A percentile compares a stretch with the other conserved stretches of the same genome.
These are phyloP conservation scores for Dryas alaskensis DNA, from an alignment of 306 rosid species.

Conservation along the genomic window DNA sequence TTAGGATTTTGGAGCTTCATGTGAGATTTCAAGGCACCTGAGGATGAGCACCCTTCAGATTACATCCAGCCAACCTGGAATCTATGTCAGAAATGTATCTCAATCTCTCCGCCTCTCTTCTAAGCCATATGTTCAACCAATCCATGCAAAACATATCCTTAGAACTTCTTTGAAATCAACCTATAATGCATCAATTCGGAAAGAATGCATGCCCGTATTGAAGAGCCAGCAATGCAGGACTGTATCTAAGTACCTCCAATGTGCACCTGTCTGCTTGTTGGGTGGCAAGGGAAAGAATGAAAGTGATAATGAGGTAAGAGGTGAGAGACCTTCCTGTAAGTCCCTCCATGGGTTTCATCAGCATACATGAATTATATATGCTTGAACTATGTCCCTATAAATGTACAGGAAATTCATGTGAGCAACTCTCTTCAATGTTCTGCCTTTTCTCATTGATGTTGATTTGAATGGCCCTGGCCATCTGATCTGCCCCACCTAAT, in stretches of 20 bases:
- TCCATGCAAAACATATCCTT: background rate
- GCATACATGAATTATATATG: background rate
- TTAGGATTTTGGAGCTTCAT: background rate
- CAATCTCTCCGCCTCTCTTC: background rate
- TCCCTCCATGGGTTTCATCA: background rate
- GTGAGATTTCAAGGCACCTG: background rate
- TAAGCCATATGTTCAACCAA: background rate
- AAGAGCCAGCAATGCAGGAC: background rate
- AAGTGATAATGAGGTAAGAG: slow-evolving; percentile 10
- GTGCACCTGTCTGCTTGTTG: slow-evolving; percentile 12
- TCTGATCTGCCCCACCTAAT: background rate
- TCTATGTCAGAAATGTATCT: slow-evolving; percentile 11
- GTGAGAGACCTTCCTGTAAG: background rate
- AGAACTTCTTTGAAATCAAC: background rate
- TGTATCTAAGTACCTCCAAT: background rate
- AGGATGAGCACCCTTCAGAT: slow-evolving; percentile 12
- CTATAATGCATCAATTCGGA: background rate
- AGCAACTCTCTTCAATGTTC: background rate
- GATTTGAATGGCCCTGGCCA: background rate
- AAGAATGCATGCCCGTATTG: background rate
- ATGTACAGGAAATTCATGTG: background rate
- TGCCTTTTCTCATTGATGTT: background rate
- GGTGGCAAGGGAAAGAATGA: slow-evolving; percentile 18
- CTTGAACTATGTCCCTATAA: background rate
- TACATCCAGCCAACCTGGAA: slow-evolving; percentile 6